These are phyloP conservation scores for Ephemerocybe angulata DNA, from an alignment of 768 basidiomycete genomes.

Conservation along the genomic window DNA sequence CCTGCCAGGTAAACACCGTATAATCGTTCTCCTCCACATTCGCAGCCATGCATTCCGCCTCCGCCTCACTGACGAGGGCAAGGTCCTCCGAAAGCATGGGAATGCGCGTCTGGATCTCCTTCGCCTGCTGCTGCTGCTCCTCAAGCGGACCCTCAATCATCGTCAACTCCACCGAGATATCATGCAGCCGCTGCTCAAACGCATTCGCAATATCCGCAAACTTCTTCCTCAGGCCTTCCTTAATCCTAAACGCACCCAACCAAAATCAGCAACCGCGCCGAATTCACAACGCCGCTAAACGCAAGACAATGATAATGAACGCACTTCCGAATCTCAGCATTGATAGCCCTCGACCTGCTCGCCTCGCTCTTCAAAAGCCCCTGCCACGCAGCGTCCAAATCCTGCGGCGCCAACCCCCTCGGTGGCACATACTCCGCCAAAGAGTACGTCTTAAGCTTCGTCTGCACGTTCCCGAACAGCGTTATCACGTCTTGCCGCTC, in stretches of 20 bases:
- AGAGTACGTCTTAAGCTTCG: constrained; percentile 88
- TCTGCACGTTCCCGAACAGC: constrained; percentile 89
- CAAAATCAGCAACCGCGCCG: no score
- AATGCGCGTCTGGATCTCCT: constrained; percentile 62
- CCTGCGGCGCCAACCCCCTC: constrained; percentile 59
- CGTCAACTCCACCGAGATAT: constrained; percentile 68
- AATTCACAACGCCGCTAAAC: no score
- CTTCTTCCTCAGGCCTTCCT: constrained; percentile 70
- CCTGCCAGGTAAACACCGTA: constrained; percentile 84
- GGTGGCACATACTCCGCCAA: constrained; percentile 82
- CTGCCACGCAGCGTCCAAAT: constrained; percentile 79
- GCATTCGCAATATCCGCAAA: constrained; percentile 77
- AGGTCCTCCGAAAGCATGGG: constrained; percentile 60
- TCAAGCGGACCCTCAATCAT: constrained; percentile 74
- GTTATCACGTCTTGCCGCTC: constrained; percentile 87
- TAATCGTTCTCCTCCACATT: constrained; percentile 98
- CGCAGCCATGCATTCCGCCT: constrained; percentile 75
- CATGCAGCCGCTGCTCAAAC: constrained; percentile 65
- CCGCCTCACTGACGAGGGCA: constrained; percentile 53
- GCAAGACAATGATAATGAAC: constrained; percentile 20
- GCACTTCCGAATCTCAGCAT: constrained; percentile 84
- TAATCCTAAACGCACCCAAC: no score
- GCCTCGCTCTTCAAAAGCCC: constrained; percentile 71
- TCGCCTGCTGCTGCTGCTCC: constrained; percentile 62
- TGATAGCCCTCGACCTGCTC: constrained; percentile 73